Conservation (phyloP, 331 rosid species). For the Spiraea crenata region DNA sequence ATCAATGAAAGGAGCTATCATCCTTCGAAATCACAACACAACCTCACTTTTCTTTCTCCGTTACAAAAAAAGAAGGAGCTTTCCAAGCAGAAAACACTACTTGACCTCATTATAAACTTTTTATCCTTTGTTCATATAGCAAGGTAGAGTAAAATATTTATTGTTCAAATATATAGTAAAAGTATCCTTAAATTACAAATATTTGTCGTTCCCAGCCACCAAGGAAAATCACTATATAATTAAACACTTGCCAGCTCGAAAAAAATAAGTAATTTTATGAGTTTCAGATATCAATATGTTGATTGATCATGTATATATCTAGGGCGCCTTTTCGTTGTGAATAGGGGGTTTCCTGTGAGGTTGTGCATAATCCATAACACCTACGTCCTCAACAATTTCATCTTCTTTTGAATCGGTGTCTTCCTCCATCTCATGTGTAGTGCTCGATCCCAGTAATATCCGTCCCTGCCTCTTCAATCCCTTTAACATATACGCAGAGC, state of each 20-base stretch:
- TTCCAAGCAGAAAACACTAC: not conserved
- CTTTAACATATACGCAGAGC: constrained; percentile 34
- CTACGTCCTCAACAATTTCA: constrained; percentile 52
- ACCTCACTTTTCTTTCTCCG: not conserved
- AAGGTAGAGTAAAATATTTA: too few relatives aligned
- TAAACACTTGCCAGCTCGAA: constrained; percentile 6
- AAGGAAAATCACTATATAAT: not conserved
- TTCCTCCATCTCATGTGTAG: constrained; percentile 15
- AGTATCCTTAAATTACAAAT: not conserved
- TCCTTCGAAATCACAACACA: constrained; percentile 11
- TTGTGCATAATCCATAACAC: constrained; percentile 83
- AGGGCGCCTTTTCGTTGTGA: constrained; percentile 62
- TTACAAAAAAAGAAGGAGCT: not conserved
- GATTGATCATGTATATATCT: constrained; percentile 3
- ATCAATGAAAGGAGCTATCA: constrained; percentile 1
- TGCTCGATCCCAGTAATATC: constrained; percentile 44
- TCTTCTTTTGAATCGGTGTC: constrained; percentile 19
- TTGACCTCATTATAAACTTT: not conserved
- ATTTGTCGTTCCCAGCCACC: not conserved
- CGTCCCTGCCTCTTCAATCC: constrained; percentile 44
- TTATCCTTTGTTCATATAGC: not conserved
- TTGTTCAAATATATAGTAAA: not conserved
- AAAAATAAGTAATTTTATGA: not conserved
- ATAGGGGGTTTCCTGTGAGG: constrained; percentile 92
- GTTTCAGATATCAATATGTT: too few relatives aligned